Base-by-base conservation (phyloP, 139 green algal species). In the Ulvella scutata region DNA sequence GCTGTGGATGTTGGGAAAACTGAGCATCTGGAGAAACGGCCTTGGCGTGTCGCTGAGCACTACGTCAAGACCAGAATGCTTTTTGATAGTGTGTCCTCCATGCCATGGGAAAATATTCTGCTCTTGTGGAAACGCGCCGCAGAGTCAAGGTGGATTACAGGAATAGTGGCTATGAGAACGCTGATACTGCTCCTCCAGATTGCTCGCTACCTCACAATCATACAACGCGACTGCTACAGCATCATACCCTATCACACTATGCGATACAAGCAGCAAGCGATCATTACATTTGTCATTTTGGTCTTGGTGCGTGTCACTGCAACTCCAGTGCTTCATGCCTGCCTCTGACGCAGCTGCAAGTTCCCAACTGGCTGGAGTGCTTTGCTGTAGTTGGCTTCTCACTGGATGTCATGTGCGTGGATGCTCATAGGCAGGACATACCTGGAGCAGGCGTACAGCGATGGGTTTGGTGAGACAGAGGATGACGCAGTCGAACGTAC, bases 381-480 rank as follows among this genome's bases (percentile, higher is more conserved):
- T n/a, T n/a, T n/a, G n/a, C n/a, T 67, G 51, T 26, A 67, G 51
- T 26, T 67, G 10, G 51, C 33, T n/a, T 67, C 51, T 36, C 51
- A 67, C 51, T 67, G 51, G 51, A 67, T 67, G 51, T n/a, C 51
- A 67, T 67, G 51, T 26, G 51, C 51, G 31, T 67, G 51, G 51
- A 67, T 67, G 51, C 1, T 67, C 7, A n/a, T 36, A 67, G 51
- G n/a, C 31, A 26, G 2, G 20, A 26, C 33, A 34, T 67, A 67
- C n/a, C n/a, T n/a, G n/a, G n/a, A n/a, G n/a, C n/a, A n/a, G n/a
- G n/a, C n/a, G n/a, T n/a, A n/a, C n/a, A n/a, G n/a, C n/a, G n/a
- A n/a, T n/a, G n/a, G n/a, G n/a, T n/a, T n/a, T n/a, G n/a, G n/a
- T 67, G 4, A 67, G 7, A 26, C 51, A n/a, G 31, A 26, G 51